phyloP scores from a whole-genome alignment of 352 stramenopile species.

The Elongisporangium anandrum region DNA sequence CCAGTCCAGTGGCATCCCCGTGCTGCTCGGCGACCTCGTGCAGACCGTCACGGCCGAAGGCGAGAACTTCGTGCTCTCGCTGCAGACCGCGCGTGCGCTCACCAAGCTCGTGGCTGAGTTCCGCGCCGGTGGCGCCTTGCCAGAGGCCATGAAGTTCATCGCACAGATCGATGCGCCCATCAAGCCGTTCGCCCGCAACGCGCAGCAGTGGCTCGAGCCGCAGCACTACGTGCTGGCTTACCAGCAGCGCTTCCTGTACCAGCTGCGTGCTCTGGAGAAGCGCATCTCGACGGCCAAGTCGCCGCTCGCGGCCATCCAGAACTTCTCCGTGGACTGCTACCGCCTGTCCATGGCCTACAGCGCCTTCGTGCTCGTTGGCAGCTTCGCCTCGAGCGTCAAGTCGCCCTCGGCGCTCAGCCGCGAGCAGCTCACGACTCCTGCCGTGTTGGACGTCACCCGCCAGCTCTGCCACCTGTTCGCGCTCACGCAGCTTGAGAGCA shows the following conservation, averaged over 20 bases:
- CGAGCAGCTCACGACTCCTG: slow-evolving; percentile 19
- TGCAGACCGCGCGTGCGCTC: slow-evolving; percentile 71
- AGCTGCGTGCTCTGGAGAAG: slow-evolving; percentile 32
- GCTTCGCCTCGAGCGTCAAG: slow-evolving; percentile 31
- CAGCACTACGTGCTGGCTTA: slow-evolving; percentile 34
- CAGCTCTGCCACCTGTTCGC: slow-evolving; percentile 69
- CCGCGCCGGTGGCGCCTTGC: slow-evolving; percentile 19
- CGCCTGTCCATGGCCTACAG: slow-evolving; percentile 57
- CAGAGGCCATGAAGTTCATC: slow-evolving; percentile 38
- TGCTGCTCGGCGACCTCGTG: slow-evolving; percentile 90
- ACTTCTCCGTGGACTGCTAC: slow-evolving; percentile 60
- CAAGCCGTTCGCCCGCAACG: slow-evolving; percentile 20
- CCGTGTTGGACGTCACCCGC: slow-evolving; percentile 33
- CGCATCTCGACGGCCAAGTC: slow-evolving; percentile 22
- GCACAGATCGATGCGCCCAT: slow-evolving; percentile 24
- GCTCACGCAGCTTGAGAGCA: slow-evolving; percentile 61
- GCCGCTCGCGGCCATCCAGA: slow-evolving; percentile 40
- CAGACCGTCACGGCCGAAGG: slow-evolving; percentile 95
- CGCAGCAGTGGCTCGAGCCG: slow-evolving; percentile 30
- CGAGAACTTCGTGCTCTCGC: slow-evolving; percentile 95
- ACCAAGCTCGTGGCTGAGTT: slow-evolving; percentile 41
- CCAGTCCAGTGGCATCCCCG: slow-evolving; percentile 57
- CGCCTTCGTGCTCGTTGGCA: slow-evolving; percentile 41
- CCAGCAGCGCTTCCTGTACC: slow-evolving; percentile 54
- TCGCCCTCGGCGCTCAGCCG: slow-evolving; percentile 20